Evolutionary conservation across 805 yeast species (phyloP), one percentile per base, ranked within the genome.

Genomic region (Ogataea corticis): DNA sequence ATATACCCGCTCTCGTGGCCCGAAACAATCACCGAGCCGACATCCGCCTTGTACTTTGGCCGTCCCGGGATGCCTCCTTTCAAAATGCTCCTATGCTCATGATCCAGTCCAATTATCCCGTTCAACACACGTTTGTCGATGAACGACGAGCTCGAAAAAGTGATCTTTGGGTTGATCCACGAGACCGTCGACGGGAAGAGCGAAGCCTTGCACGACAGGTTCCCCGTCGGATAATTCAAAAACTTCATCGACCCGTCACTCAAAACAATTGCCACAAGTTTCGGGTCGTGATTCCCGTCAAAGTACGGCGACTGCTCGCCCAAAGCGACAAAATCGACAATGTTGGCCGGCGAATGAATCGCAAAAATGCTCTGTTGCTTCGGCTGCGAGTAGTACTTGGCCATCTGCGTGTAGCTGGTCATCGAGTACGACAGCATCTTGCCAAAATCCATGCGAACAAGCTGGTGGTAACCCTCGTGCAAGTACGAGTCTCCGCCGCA

Each of bases 1-100:
- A 94, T 79, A 29, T 83, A 77, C 0, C 97, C 98, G 61, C 85
- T 85, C 29, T 82, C 78, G 59, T 94, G 96, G 0, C 97, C 98
- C 0, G 96, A 83, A 1, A 89, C 82, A 33, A 91, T 69, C 11
- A 77, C 78, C 3, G 83, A 78, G 33, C 86, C 72, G 17, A 70
- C 65, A 29, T 77, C 82, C 2, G 75, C 68, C 40, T 82, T 74
- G 32, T 74, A 63, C 25, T 69, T 70, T 17, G 76, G 72, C 27
- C 73, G 68, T 0, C 73, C 74, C 0, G 96, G 85, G 2, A 82
- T 77, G 4, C 99, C 99, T 39, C 99, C 99, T 44, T 73, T 75
- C 29, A 91, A 69, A 4, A 89, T 65, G 7, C 77, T 66, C 9
- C 68, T 71, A 45, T 83, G 80, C 34, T 76, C 76, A 33, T 82